These are phyloP conservation scores for Nannochloropsis salina DNA, from an alignment of 108 stramenopile species.

Conservation along the genomic window DNA sequence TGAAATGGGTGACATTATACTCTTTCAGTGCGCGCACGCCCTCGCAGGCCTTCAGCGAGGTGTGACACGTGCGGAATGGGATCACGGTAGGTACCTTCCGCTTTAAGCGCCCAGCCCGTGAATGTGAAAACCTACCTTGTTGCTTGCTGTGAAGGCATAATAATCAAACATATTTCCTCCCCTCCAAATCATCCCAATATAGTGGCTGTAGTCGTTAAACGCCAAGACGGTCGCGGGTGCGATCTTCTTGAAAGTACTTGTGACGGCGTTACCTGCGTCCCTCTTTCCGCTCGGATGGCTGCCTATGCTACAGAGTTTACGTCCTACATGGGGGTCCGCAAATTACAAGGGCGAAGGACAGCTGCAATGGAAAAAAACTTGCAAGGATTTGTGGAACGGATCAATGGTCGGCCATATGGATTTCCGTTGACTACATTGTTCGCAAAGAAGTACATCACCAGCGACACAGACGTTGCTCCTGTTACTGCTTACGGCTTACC, in stretches of 20 bases:
- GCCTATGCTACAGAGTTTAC: slow-evolving; percentile 21
- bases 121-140: too few species aligned
- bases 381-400: slow-evolving; percentile 1
- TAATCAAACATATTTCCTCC: too few species aligned
- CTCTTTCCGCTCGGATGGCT: neutral
- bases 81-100: neutral
- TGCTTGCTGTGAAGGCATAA: too few species aligned
- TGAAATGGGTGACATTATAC: slow-evolving; percentile 17
- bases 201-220: neutral
- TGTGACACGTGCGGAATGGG: slow-evolving; percentile 20
- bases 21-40: slow-evolving; percentile 3
- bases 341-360: neutral
- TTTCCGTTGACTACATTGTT: neutral
- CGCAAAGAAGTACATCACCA: neutral
- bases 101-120: too few species aligned
- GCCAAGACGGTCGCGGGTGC: slow-evolving; percentile 6
- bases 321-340: slow-evolving; percentile 22
- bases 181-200: neutral
- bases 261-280: slow-evolving; percentile 4
- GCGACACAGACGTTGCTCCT: neutral
- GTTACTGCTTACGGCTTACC: neutral
- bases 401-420: slow-evolving; percentile 10
- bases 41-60: neutral
- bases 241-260: slow-evolving; percentile 14
- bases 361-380: neutral